Percentiles rank a stretch among this genome's conserved stretches.
These are phyloP conservation scores for Blumeria hordei DNA, from an alignment of 2,329 filamentous ascomycete species.

Conservation along the genomic window DNA sequence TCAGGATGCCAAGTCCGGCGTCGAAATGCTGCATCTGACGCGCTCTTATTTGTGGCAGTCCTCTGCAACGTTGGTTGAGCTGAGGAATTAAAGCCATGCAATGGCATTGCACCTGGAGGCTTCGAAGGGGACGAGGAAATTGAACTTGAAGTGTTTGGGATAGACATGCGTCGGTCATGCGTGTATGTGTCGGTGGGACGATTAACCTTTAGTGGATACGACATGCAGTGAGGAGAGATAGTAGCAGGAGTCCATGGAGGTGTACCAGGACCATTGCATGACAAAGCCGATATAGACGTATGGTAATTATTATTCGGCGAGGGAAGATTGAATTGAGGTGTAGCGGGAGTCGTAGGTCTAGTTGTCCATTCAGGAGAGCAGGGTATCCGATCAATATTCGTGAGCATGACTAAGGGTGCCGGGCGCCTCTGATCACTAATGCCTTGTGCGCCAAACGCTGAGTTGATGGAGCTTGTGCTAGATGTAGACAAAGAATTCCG, in stretches of 20 bases:
- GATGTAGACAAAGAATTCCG: conserved; percentile 65
- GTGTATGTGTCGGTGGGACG: neutral
- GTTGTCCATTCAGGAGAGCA: conserved; percentile 25
- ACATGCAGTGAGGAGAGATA: conserved; percentile 21
- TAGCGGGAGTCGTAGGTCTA: conserved; percentile 40
- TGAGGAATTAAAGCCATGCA: conserved; percentile 12
- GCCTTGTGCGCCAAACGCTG: conserved; percentile 22
- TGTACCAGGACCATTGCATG: conserved; percentile 34
- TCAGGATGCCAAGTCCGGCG: conserved; percentile 82
- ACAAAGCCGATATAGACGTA: conserved; percentile 50
- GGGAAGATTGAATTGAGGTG: conserved; percentile 56
- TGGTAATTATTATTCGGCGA: conserved; percentile 31
- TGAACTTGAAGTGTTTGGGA: conserved; percentile 24
- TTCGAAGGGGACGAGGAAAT: conserved; percentile 15
- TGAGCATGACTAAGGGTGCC: conserved; percentile 48
- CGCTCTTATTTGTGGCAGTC: conserved; percentile 28
- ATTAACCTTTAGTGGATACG: conserved; percentile 45
- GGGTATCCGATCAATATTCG: conserved; percentile 21
- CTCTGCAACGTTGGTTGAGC: conserved; percentile 27
- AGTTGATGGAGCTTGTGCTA: conserved; percentile 56
- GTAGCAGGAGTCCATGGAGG: too few species aligned
- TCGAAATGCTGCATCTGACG: conserved; percentile 54
- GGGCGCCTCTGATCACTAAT: conserved; percentile 44
- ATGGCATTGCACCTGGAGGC: conserved; percentile 28
- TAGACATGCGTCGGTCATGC: too few species aligned